A percentile compares a stretch with the other conserved stretches of the same genome.
Evolutionary conservation across 306 rosid genomes (phyloP).

Genomic region (Vigna unguiculata): DNA sequence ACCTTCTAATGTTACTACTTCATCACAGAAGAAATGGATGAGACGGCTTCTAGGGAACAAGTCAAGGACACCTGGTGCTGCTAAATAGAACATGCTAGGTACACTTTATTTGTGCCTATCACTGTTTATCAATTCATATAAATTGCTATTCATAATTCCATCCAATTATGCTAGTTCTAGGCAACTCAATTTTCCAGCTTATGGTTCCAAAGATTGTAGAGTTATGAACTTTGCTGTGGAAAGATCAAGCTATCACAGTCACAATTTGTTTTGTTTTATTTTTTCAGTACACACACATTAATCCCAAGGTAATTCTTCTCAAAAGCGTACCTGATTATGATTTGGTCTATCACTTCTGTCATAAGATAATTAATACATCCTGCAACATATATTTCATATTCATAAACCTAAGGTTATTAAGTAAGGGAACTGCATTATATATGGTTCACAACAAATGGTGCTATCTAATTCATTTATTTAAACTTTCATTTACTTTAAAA

Average conservation of each 20-base stretch:
- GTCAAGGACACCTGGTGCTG: constrained; percentile 50
- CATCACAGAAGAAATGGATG: constrained; percentile 86
- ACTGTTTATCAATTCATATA: constrained; percentile 30
- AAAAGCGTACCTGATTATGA: too few species aligned
- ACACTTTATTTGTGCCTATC: constrained; percentile 35
- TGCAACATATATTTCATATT: too few species aligned
- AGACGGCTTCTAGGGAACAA: constrained; percentile 73
- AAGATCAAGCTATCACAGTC: constrained; percentile 6
- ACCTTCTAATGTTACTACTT: constrained; percentile 48
- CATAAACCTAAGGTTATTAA: too few species aligned
- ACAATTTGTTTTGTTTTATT: background rate
- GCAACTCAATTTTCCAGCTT: constrained; percentile 49
- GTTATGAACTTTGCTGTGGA: constrained; percentile 30
- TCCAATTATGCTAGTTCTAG: constrained; percentile 38
- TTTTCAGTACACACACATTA: constrained; percentile 4
- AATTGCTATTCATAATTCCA: constrained; percentile 36
- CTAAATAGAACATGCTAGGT: constrained; percentile 41
- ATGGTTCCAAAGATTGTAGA: constrained; percentile 34
- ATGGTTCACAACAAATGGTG: too few species aligned
- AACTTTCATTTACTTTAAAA: too few species aligned
- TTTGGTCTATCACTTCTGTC: too few species aligned
- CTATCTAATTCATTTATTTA: too few species aligned
- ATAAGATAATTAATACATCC: too few species aligned
- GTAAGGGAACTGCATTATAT: too few species aligned
- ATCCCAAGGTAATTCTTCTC: background rate